These are phyloP conservation scores for Alternaria atra DNA, from an alignment of 2,329 filamentous ascomycete genomes.

Conservation along the genomic window DNA sequence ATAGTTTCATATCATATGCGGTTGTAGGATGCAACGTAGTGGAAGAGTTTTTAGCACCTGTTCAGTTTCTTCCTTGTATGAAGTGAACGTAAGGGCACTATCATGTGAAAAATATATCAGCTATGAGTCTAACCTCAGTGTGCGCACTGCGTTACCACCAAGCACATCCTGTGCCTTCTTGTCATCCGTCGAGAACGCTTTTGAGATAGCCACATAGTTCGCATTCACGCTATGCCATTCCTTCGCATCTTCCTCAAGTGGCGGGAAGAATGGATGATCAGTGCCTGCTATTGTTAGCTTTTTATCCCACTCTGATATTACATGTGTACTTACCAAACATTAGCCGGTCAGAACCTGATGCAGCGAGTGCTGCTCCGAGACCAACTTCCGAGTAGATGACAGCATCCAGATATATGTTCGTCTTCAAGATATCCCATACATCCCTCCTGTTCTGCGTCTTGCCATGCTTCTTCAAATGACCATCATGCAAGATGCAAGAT, in stretches of 20 bases:
- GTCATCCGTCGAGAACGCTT: conserved; percentile 58
- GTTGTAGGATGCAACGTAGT: too few species aligned
- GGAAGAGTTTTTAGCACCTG: too few species aligned
- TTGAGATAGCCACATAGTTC: conserved; percentile 65
- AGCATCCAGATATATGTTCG: conserved; percentile 87
- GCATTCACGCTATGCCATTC: conserved; percentile 75
- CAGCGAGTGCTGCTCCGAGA: conserved; percentile 73
- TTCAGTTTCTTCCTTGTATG: too few species aligned
- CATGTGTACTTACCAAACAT: conserved; percentile 69
- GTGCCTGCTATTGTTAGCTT: conserved; percentile 64
- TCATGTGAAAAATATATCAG: neutral
- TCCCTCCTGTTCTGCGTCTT: conserved; percentile 65
- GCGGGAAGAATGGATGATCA: conserved; percentile 87
- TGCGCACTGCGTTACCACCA: conserved; percentile 66
- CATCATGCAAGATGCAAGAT: conserved; percentile 85
- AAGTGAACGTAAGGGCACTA: too few species aligned
- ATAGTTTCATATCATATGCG: too few species aligned
- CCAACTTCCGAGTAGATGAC: conserved; percentile 83
- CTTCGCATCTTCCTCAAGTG: conserved; percentile 68
- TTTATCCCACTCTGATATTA: neutral
- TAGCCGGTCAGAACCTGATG: conserved; percentile 72
- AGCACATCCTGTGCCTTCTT: conserved; percentile 63
- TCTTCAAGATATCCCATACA: conserved; percentile 71
- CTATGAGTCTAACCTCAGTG: conserved; percentile 52
- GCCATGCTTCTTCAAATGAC: conserved; percentile 72